Evolutionary conservation across 495 filamentous ascomycete species (phyloP), one percentile per base, ranked within the genome.

Genomic region (Daldinia concentrica): DNA sequence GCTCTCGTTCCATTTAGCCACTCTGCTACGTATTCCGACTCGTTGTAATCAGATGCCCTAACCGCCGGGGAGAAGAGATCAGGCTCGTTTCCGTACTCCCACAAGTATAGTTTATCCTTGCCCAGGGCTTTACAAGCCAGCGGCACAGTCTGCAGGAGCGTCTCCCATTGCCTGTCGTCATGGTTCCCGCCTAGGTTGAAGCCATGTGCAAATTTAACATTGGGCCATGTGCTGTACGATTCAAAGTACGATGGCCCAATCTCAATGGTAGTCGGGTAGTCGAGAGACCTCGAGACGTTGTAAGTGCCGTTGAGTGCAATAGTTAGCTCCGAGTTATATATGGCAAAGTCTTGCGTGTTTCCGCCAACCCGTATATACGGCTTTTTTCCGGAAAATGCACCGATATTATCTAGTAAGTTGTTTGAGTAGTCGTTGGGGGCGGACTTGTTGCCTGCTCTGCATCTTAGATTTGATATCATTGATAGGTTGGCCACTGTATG

Each of bases 71-170:
- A 83, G 74, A 79, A 91, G 26, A 91, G 78, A 71, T 92, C 89
- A 0, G 89, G 89, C 77, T 92, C 90, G 64, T 92, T 91, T 15
- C 89, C 90, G 69, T 89, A 84, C 60, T 88, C 85, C 88, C 88
- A 91, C 62, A 79, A 78, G 26, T 85, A 80, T 17, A 91, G 76
- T 58, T 79, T 85, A 15, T 81, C 84, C 8, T 73, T 78, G 32
- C 79, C 74, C 5, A 90, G 74, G 8, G 87, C 86, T 67, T 87
- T 87, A 78, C 90, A 92, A 8, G 84, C 89, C 30, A 88, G 74
- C 0, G 86, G 81, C 0, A 86, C 88, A 0, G 87, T 87, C 14
- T 82, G 82, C 4, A 88, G 70, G 4, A 90, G 77, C 4, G 81
- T 85, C n/a, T 85, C 77, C 76, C 84, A 83, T 1, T 82, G 84